Evolutionary conservation across 805 yeast genomes (phyloP), one percentile per base, ranked within the genome.

Genomic region (Metschnikowia koreensis): DNA sequence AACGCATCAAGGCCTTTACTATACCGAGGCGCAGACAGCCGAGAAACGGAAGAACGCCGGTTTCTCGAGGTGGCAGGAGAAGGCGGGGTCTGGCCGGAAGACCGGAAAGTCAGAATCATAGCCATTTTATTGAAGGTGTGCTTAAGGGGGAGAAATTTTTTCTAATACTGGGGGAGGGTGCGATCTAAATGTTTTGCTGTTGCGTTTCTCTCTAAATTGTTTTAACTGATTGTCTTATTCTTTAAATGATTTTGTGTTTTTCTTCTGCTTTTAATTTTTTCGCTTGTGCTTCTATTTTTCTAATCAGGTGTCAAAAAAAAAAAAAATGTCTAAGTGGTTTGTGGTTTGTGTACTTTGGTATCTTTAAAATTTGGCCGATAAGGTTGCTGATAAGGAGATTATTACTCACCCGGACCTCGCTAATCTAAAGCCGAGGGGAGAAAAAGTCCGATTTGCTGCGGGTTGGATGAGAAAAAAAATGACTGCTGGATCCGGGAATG

Each of bases 1-100:
- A 54, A 55, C 4, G 47, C 41, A 22, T 46, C 53, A 8, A 37
- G 10, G n/a, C 39, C 12, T 33, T 48, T 54, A 1, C 53, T 16
- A 13, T 28, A 42, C 3, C 52, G 41, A 7, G 54, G 50, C 16
- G 45, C 48, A 15, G 50, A 13, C 6, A 11, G 28, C 16, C 47
- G 46, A 9, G 44, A 40, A 1, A 6, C 44, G 5, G 45, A 48
- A 12, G 52, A 17, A 11, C 48, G 39, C 9, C 38, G n/a, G 34
- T 26, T 38, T 38, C 16, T 38, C 26, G 39, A 12, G 36, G 34
- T 12, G 42, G 44, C 3, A 1, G 48, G 26, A 22, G 48, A 13
- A 8, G 42, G 37, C 38, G 27, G 33, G 9, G 39, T 22, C 12
- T 38, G 47, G 16, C 37, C 51, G 39, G 51, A 38, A 17, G 43